Conservation (phyloP, 768 basidiomycete species). For the Macrolepiota fuliginosa region DNA sequence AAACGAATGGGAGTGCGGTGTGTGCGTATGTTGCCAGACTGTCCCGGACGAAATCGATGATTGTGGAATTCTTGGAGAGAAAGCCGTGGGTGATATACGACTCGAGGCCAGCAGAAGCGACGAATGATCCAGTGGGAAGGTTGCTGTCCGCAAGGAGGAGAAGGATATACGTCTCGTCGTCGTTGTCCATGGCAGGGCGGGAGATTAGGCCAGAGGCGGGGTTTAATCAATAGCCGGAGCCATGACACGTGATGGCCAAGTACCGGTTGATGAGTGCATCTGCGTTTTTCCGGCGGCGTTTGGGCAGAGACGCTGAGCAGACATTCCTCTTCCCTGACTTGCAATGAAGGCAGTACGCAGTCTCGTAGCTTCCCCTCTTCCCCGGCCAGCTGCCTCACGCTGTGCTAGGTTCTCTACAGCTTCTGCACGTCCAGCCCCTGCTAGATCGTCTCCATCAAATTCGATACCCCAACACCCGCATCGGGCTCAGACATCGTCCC, state of each 20-base stretch:
- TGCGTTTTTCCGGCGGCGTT: conserved; percentile 23
- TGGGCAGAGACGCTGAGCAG: conserved; percentile 6
- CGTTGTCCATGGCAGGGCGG: conserved; percentile 26
- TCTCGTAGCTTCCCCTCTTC: background rate
- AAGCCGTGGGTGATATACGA: conserved; percentile 89
- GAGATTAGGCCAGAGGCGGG: background rate
- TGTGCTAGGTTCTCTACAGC: conserved; percentile 6
- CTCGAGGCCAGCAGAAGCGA: conserved; percentile 92
- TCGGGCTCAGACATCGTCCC: conserved; percentile 9
- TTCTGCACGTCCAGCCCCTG: background rate
- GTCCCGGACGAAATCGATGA: conserved; percentile 63
- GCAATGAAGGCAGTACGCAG: conserved; percentile 31
- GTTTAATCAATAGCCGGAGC: background rate
- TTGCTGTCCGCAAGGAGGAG: conserved; percentile 88
- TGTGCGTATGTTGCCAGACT: conserved; percentile 77
- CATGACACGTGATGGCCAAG: background rate
- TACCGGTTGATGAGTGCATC: background rate
- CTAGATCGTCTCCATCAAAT: background rate
- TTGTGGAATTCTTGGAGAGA: conserved; percentile 42
- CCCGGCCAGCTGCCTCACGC: conserved; percentile 5
- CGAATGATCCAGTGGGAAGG: conserved; percentile 95
- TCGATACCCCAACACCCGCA: conserved; percentile 3
- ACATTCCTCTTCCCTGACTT: background rate
- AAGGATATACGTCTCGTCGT: conserved; percentile 64
- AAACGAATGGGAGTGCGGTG: conserved; percentile 75